Percentiles rank a stretch among this genome's conserved stretches.
Conservation (phyloP, 2,329 filamentous ascomycete genomes). For the Lasiodiplodia hormozganensis region DNA sequence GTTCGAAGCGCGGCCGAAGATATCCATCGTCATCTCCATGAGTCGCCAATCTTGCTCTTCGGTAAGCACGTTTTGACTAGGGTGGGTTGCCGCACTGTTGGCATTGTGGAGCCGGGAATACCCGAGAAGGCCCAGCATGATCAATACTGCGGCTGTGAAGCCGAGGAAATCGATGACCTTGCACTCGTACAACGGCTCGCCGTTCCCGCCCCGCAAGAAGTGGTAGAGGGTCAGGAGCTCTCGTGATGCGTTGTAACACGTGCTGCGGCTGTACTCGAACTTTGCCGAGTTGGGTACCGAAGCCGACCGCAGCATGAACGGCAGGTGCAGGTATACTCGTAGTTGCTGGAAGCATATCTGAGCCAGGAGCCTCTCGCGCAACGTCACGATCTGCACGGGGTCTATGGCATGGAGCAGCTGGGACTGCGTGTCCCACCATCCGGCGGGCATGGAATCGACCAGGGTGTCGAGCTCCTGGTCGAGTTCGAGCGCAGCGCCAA, state of each 20-base stretch:
- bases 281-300: conserved; percentile 40
- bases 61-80: conserved; percentile 26
- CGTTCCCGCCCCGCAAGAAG: conserved; percentile 43
- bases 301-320: conserved; percentile 52
- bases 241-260: conserved; percentile 51
- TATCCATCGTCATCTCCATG: conserved; percentile 50
- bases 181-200: conserved; percentile 52
- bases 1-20: conserved; percentile 48
- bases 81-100: conserved; percentile 17
- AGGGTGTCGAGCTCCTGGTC: conserved; percentile 53
- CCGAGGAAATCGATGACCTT: conserved; percentile 56
- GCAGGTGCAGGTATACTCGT: conserved; percentile 53
- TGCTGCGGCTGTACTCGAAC: conserved; percentile 48
- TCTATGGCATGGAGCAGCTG: conserved; percentile 41
- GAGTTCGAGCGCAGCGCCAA: conserved; percentile 49
- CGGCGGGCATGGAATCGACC: conserved; percentile 45
- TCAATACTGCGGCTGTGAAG: conserved; percentile 53
- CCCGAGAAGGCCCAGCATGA: conserved; percentile 52
- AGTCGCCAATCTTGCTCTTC: conserved; percentile 46
- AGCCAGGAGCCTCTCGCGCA: conserved; percentile 48
- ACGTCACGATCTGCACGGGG: conserved; percentile 37
- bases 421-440: conserved; percentile 48
- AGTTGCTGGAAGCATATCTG: conserved; percentile 56
- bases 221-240: conserved; percentile 51
- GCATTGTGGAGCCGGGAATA: conserved; percentile 36